These are phyloP conservation scores for Fragilariopsis cylindrus DNA, from an alignment of 108 stramenopile species.

Conservation along the genomic window DNA sequence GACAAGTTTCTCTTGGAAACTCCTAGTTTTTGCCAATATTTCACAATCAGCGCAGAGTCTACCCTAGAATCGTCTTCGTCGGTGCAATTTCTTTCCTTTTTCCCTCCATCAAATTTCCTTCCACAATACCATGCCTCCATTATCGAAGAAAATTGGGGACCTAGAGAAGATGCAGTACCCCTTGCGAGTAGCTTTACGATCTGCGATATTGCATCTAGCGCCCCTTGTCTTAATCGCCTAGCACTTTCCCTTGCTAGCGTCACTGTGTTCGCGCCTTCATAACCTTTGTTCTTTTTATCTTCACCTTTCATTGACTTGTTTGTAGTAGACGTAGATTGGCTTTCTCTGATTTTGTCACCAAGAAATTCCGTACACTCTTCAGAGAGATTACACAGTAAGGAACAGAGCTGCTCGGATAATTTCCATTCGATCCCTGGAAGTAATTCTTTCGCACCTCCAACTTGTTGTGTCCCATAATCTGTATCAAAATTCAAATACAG, in stretches of 20 bases:
- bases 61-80: not conserved
- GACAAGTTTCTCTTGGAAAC: not conserved
- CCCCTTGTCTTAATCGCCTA: constrained; percentile 55
- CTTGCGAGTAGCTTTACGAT: constrained; percentile 48
- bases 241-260: constrained; percentile 63
- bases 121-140: constrained; percentile 37
- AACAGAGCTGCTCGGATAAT: constrained; percentile 60
- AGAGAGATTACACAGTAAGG: constrained; percentile 70
- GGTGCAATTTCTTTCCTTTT: not conserved
- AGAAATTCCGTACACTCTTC: constrained; percentile 75
- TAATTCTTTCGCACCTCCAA: constrained; percentile 31
- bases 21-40: constrained; percentile 18
- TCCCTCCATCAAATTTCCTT: not conserved
- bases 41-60: constrained; percentile 2
- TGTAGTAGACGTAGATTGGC: constrained; percentile 23
- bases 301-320: constrained; percentile 15
- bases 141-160: constrained; percentile 22
- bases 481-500: constrained; percentile 82
- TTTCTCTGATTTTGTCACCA: constrained; percentile 57
- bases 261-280: constrained; percentile 35
- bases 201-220: constrained; percentile 66
- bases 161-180: constrained; percentile 30
- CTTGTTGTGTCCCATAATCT: constrained; percentile 39
- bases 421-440: constrained; percentile 65
- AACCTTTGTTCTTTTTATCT: constrained; percentile 9